Base-by-base conservation (phyloP, 2,329 filamentous ascomycete genomes). In the Diplodia intermedia region DNA sequence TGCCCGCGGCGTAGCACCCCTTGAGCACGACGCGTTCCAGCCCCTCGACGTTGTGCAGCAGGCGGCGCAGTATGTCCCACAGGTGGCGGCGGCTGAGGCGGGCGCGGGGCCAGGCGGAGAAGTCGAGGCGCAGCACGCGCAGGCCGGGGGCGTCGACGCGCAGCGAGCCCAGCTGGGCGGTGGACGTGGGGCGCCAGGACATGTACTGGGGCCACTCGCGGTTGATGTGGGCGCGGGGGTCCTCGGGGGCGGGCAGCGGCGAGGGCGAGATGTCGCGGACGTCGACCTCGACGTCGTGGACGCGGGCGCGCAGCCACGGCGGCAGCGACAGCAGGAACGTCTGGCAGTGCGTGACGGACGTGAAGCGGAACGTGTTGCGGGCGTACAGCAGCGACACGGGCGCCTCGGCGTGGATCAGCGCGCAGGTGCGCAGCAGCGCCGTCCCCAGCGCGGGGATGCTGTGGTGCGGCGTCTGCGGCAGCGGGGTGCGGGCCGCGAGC, bases 141-240 rank as follows among this genome's bases (percentile, higher is more conserved):
- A 80, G 68, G 12, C 72, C 72, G n/a, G 74, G 73, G 6, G 75
- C 73, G 60, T 77, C 75, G 23, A 62, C 67, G 8, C 71, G 70
- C 15, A 79, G 61, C 1, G 74, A 76, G 11, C 71, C 72, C 8
- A 73, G 53, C 1, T 70, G 66, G 4, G 68, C 63, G 7, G 72
- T 69, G 15, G 70, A 70, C 9, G 69, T 40, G 14, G 65, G 71
- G n/a, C 60, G 60, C 71, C 72, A 75, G 1, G 74, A 69, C 20
- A 78, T 72, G 69, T 80, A 79, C 14, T 77, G 75, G 9, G 77
- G 62, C 78, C 79, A 81, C 63, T 78, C 79, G 38, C 72, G 71
- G 29, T 71, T 73, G 18, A 75, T 65, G 57, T 33, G 43, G 40
- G 31, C 36, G 56, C 38, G 50, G 47, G 47, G 71, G 18, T 71